Conservation (phyloP, 768 basidiomycete species). For the Dendrothele bispora region DNA sequence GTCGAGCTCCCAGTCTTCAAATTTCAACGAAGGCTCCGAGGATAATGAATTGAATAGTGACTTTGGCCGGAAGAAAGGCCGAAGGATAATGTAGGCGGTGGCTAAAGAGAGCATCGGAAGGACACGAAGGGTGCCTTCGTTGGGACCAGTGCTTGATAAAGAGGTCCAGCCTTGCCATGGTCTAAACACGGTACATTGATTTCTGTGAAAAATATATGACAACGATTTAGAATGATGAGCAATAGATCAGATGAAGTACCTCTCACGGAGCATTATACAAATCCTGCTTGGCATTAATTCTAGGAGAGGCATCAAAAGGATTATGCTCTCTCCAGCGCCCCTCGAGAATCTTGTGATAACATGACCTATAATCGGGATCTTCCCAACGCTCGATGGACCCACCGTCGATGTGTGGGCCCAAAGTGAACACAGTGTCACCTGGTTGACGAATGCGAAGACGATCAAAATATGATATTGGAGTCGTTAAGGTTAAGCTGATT, state of each 20-base stretch:
- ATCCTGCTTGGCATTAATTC: slow-evolving; percentile 55
- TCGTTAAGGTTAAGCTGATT: slow-evolving; percentile 48
- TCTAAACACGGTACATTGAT: slow-evolving; percentile 53
- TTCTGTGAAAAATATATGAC: slow-evolving; percentile 33
- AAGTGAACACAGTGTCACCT: slow-evolving; percentile 64
- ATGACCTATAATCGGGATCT: slow-evolving; percentile 39
- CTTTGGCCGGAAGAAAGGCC: slow-evolving; percentile 61
- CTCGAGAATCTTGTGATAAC: slow-evolving; percentile 44
- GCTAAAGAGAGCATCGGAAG: slow-evolving; percentile 55
- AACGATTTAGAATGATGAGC: too few species aligned
- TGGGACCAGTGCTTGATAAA: slow-evolving; percentile 51
- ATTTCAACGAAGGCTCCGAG: slow-evolving; percentile 28
- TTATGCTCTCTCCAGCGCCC: slow-evolving; percentile 47
- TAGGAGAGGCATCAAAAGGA: slow-evolving; percentile 46
- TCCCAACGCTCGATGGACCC: slow-evolving; percentile 60
- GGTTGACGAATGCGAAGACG: slow-evolving; percentile 71
- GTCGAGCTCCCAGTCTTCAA: slow-evolving; percentile 59
- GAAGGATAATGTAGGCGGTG: slow-evolving; percentile 60
- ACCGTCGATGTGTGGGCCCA: slow-evolving; percentile 62
- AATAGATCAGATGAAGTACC: slow-evolving; percentile 5
- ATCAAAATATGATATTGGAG: slow-evolving; percentile 77
- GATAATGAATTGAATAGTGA: slow-evolving; percentile 3
- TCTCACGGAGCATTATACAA: slow-evolving; percentile 61
- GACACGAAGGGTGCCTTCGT: slow-evolving; percentile 65
- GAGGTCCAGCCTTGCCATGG: slow-evolving; percentile 63